Conservation (phyloP, 139 green algal species). For the Volvox reticuliferus region DNA sequence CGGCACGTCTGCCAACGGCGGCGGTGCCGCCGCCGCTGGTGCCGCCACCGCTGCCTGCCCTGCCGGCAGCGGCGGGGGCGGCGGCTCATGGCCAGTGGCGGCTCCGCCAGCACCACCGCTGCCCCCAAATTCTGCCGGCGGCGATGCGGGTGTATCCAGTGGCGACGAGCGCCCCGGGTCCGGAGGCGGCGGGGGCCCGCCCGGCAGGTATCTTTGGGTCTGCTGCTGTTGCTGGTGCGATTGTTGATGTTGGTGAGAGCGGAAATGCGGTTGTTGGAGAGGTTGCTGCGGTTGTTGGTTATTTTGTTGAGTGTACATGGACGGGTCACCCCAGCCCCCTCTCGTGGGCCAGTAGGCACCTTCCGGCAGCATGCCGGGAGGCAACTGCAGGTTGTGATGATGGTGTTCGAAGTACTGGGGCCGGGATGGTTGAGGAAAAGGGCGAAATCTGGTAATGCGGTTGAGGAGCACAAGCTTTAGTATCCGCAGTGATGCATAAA, state of each 20-base stretch:
- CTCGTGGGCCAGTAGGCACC: constrained; percentile 12
- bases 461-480: background rate
- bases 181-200: constrained; percentile 16
- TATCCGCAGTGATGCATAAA: too few species aligned
- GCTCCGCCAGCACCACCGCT: background rate
- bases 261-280: background rate
- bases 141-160: background rate
- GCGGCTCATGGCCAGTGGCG: background rate
- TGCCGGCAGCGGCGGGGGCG: background rate
- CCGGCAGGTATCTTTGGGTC: background rate
- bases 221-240: background rate
- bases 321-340: background rate
- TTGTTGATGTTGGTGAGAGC: background rate
- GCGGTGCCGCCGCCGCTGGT: background rate
- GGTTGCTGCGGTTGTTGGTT: constrained; percentile 2
- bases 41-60: background rate
- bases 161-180: constrained; percentile 21
- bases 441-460: background rate
- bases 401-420: constrained; percentile 1
- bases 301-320: constrained; percentile 27
- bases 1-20: background rate
- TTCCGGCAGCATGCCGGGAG: constrained; percentile 4
- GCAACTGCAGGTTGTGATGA: constrained; percentile 25
- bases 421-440: background rate
- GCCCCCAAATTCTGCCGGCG: background rate